Conservation (phyloP, 1,139 yeast species). For the Suhomyces maxii region DNA sequence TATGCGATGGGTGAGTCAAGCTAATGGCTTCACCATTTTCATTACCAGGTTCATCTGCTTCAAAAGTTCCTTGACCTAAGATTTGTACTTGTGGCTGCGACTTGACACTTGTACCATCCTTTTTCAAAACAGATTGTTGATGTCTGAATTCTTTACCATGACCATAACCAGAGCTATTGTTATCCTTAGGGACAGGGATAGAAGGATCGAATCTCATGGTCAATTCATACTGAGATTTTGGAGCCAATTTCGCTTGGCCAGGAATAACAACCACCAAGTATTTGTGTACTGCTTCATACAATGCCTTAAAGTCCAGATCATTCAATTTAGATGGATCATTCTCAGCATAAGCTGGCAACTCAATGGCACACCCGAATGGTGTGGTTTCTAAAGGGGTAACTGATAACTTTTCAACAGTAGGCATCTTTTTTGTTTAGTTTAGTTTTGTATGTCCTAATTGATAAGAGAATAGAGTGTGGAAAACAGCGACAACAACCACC, state of each 20-base stretch:
- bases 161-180: conserved; percentile 63
- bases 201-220: conserved; percentile 79
- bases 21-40: conserved; percentile 55
- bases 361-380: conserved; percentile 68
- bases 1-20: conserved; percentile 81
- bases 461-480: background rate
- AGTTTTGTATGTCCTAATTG: no score
- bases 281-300: conserved; percentile 64
- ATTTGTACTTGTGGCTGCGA: conserved; percentile 86
- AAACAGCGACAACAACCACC: background rate
- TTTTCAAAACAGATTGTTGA: conserved; percentile 69
- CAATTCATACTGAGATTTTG: conserved; percentile 70
- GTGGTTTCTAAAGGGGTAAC: conserved; percentile 51
- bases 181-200: conserved; percentile 50
- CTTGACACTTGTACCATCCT: conserved; percentile 79
- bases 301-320: conserved; percentile 61
- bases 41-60: conserved; percentile 66
- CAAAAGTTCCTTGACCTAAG: conserved; percentile 77
- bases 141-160: conserved; percentile 86
- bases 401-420: conserved; percentile 24
- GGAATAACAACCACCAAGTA: conserved; percentile 76
- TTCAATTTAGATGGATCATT: conserved; percentile 71
- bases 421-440: conserved; percentile 20
- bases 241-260: conserved; percentile 60
- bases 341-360: conserved; percentile 62